Conservation (phyloP, 192 early-diverging fungal genomes). For the Coemansia guatemalensis region DNA sequence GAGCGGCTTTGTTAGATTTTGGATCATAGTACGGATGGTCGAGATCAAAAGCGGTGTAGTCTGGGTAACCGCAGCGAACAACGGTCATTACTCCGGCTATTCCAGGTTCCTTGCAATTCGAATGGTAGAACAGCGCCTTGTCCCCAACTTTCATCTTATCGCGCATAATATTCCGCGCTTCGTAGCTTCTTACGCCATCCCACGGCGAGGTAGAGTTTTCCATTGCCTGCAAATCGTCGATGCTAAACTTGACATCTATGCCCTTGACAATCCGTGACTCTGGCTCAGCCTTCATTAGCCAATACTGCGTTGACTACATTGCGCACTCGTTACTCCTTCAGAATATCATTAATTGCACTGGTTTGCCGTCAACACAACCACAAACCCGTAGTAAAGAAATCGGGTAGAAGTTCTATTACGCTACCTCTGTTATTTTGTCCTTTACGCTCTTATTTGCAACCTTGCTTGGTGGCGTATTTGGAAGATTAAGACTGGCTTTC, state of each 20-base stretch:
- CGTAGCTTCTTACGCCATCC: constrained; percentile 84
- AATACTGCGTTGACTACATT: constrained; percentile 47
- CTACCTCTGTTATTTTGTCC: background rate
- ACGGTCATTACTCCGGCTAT: constrained; percentile 71
- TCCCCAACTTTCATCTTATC: constrained; percentile 74
- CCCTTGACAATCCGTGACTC: constrained; percentile 67
- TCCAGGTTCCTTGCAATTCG: constrained; percentile 80
- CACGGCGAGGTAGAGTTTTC: constrained; percentile 57
- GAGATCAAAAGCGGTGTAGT: constrained; percentile 73
- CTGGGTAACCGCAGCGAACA: constrained; percentile 67
- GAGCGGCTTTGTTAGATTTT: constrained; percentile 64
- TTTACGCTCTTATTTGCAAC: background rate
- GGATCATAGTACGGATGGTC: constrained; percentile 76
- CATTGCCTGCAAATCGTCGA: constrained; percentile 64
- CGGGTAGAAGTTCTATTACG: no score
- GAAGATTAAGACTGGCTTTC: background rate
- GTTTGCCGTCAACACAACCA: no score
- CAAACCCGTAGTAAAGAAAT: no score
- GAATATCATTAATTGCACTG: background rate
- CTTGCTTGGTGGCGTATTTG: constrained; percentile 3
- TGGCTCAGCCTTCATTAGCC: constrained; percentile 85
- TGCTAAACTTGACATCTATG: constrained; percentile 67
- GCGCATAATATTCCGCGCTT: constrained; percentile 80
- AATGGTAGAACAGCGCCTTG: constrained; percentile 79
- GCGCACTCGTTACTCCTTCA: background rate